phyloP scores from a whole-genome alignment of 2,329 filamentous ascomycete genomes.

The Pyrenophora tritici-repentis region DNA sequence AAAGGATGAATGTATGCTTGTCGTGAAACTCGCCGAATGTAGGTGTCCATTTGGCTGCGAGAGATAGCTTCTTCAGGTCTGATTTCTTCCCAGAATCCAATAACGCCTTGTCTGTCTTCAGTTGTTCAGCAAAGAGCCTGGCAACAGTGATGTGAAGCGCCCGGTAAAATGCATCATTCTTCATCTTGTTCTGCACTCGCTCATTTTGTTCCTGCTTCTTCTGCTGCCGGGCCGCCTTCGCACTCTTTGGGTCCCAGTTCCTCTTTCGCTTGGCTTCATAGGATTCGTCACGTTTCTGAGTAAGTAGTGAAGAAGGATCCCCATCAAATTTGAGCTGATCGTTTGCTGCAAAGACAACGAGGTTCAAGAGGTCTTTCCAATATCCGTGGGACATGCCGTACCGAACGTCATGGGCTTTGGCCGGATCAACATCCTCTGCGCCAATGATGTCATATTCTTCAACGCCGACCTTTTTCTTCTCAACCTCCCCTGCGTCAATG shows the following conservation, averaged over 20 bases:
- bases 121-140: slow-evolving; percentile 62
- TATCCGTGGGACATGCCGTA: slow-evolving; percentile 61
- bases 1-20: slow-evolving; percentile 62
- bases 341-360: slow-evolving; percentile 59
- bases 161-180: slow-evolving; percentile 54
- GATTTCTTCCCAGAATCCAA: slow-evolving; percentile 50
- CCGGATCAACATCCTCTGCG: slow-evolving; percentile 39
- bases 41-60: slow-evolving; percentile 67
- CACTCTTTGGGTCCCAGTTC: slow-evolving; percentile 26
- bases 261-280: slow-evolving; percentile 19
- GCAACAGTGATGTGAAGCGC: slow-evolving; percentile 60
- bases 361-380: slow-evolving; percentile 66
- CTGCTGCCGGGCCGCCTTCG: slow-evolving; percentile 35
- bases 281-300: slow-evolving; percentile 40
- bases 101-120: slow-evolving; percentile 53
- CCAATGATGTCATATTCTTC: slow-evolving; percentile 53
- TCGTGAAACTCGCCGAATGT: slow-evolving; percentile 61
- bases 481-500: slow-evolving; percentile 50
- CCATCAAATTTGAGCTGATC: slow-evolving; percentile 52
- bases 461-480: slow-evolving; percentile 22
- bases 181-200: slow-evolving; percentile 49
- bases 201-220: slow-evolving; percentile 51
- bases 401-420: slow-evolving; percentile 33
- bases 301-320: slow-evolving; percentile 50
- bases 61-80: slow-evolving; percentile 55